Evolutionary conservation across 345 rosid genomes (phyloP).

Genomic region (Boechera retrofracta): DNA sequence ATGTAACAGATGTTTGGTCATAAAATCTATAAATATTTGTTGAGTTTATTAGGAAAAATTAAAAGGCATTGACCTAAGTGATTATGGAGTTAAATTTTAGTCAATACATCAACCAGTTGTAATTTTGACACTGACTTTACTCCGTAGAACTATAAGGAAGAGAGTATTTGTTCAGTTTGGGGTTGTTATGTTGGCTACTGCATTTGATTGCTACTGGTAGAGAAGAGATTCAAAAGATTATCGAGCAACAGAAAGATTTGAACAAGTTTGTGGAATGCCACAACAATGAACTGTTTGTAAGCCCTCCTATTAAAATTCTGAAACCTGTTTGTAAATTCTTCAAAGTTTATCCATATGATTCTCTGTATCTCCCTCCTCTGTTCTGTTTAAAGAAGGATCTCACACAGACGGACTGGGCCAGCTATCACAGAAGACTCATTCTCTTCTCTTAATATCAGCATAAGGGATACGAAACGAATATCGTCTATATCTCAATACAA

Average conservation of each 20-base stretch:
- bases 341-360: not conserved
- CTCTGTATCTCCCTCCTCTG: not conserved
- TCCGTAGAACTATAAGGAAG: too few relatives aligned
- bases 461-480: not conserved
- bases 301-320: not conserved
- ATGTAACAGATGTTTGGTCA: too few relatives aligned
- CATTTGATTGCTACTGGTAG: not conserved
- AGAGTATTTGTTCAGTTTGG: too few relatives aligned
- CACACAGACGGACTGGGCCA: not conserved
- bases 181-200: too few relatives aligned
- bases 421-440: not conserved
- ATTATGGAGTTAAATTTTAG: too few relatives aligned
- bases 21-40: too few relatives aligned
- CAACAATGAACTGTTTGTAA: not conserved
- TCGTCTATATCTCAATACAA: not conserved
- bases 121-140: too few relatives aligned
- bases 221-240: not conserved
- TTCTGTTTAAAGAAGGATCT: not conserved
- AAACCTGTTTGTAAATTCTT: not conserved
- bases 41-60: too few relatives aligned
- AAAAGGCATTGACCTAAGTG: too few relatives aligned
- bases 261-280: not conserved
- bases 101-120: too few relatives aligned
- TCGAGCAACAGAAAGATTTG: too few relatives aligned
- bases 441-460: not conserved